These are phyloP conservation scores for Cubamyces sp. DNA, from an alignment of 768 basidiomycete species.

Conservation along the genomic window DNA sequence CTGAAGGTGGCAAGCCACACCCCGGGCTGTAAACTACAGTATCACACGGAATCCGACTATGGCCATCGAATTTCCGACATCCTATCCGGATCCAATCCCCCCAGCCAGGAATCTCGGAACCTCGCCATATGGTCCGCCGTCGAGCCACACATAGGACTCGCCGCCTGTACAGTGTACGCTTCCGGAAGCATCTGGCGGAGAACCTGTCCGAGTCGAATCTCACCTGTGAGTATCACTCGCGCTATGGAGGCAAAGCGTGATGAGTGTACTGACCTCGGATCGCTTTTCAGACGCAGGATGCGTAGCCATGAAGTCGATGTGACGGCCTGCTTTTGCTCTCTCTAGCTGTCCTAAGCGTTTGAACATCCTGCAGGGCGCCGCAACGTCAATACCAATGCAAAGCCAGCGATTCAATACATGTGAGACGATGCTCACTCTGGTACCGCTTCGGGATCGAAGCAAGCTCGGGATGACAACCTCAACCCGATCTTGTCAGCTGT, in stretches of 20 bases:
- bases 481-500: conserved; percentile 88
- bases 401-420: background rate
- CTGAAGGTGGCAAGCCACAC: background rate
- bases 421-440: conserved; percentile 56
- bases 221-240: background rate
- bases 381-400: background rate
- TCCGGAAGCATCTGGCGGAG: conserved; percentile 60
- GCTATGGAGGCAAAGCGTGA: too few species aligned
- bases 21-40: background rate
- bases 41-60: background rate
- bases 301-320: conserved; percentile 71
- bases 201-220: conserved; percentile 20
- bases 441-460: conserved; percentile 81
- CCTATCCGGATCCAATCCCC: conserved; percentile 10
- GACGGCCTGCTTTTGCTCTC: conserved; percentile 35
- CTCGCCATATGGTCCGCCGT: conserved; percentile 27
- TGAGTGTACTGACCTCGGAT: conserved; percentile 56
- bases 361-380: conserved; percentile 59
- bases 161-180: conserved; percentile 55
- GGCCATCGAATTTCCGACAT: conserved; percentile 22
- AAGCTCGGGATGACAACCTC: conserved; percentile 78
- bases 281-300: conserved; percentile 80
- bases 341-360: conserved; percentile 64
- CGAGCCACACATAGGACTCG: conserved; percentile 57
- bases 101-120: conserved; percentile 26